Evolutionary conservation across 2,329 filamentous ascomycete species (phyloP).

Genomic region (Aspergillus neotritici): DNA sequence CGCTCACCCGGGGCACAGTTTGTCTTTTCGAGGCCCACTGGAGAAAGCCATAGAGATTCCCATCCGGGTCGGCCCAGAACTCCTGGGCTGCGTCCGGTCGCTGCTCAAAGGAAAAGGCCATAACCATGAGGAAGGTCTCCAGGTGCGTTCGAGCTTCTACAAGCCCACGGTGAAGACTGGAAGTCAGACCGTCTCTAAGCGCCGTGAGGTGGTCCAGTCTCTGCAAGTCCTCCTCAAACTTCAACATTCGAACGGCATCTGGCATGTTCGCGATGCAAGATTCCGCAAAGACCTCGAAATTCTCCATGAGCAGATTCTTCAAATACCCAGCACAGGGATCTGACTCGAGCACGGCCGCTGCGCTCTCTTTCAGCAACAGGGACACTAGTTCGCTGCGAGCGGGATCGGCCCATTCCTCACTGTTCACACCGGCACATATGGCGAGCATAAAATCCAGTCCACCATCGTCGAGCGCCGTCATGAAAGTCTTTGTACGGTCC

Average conservation of each 20-base stretch:
- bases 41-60: constrained; percentile 88
- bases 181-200: constrained; percentile 39
- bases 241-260: constrained; percentile 78
- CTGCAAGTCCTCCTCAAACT: constrained; percentile 85
- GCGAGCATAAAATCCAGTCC: constrained; percentile 89
- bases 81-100: constrained; percentile 76
- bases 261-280: constrained; percentile 94
- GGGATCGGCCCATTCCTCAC: constrained; percentile 80
- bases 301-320: constrained; percentile 66
- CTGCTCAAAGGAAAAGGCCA: constrained; percentile 84
- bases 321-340: constrained; percentile 67
- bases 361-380: constrained; percentile 75
- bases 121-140: constrained; percentile 85
- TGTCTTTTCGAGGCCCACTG: constrained; percentile 95
- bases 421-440: constrained; percentile 72
- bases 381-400: constrained; percentile 75
- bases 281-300: constrained; percentile 82
- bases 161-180: constrained; percentile 36
- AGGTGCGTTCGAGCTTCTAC: constrained; percentile 55
- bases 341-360: constrained; percentile 61
- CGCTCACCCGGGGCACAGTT: constrained; percentile 90
- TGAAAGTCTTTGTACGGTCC: constrained; percentile 65
- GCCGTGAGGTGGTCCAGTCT: constrained; percentile 43
- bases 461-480: constrained; percentile 75
- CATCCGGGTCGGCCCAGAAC: constrained; percentile 90